Evolutionary conservation across 2,329 filamentous ascomycete genomes (phyloP).

Genomic region (Sodiomyces alkalinus): DNA sequence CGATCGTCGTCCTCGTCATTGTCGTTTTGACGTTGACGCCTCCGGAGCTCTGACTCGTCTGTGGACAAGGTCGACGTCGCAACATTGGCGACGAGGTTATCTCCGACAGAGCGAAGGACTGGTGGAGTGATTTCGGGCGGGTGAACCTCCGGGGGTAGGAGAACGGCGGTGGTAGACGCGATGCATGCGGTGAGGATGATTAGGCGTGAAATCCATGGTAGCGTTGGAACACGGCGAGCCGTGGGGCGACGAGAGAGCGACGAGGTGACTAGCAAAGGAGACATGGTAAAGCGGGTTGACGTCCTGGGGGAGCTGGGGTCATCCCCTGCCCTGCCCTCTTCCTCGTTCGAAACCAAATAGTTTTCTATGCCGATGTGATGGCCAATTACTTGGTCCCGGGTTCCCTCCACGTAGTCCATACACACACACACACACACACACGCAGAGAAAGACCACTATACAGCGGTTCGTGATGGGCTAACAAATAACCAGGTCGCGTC

Average conservation of each 20-base stretch:
- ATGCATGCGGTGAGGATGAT: neutral
- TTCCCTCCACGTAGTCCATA: no score
- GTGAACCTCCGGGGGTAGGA: no score
- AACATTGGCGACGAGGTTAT: neutral
- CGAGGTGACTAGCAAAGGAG: neutral
- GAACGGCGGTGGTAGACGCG: neutral
- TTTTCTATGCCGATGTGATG: no score
- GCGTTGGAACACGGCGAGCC: neutral
- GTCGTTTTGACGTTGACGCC: conserved; percentile 15
- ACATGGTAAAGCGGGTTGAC: no score
- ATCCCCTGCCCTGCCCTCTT: no score
- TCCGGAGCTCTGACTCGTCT: conserved; percentile 7
- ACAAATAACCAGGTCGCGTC: no score
- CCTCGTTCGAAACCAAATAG: no score
- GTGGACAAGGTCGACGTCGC: neutral
- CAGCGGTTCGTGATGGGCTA: no score
- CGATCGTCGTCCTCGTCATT: conserved; percentile 6
- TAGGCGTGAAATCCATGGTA: conserved; percentile 1
- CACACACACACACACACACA: no score
- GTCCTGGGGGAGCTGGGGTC: no score
- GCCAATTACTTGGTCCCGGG: no score
- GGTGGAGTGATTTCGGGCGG: neutral
- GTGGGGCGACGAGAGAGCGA: neutral
- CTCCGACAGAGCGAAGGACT: neutral
- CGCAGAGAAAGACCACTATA: no score